phyloP scores from a whole-genome alignment of 2,329 filamentous ascomycete genomes.

The Cordyceps tenuipes region DNA sequence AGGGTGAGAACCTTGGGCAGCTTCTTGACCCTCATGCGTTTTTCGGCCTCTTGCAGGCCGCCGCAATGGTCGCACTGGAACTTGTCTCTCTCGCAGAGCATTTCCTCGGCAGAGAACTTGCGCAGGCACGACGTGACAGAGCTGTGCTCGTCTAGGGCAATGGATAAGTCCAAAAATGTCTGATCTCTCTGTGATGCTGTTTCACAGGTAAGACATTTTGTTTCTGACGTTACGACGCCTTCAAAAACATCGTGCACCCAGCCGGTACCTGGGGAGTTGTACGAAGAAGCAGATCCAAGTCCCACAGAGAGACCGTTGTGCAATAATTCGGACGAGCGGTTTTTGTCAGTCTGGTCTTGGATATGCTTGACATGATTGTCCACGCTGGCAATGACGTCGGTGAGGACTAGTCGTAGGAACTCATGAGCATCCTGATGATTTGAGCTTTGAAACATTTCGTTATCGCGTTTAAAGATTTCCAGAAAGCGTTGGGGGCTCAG shows the following conservation, averaged over 20 bases:
- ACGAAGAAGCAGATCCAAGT: constrained; percentile 31
- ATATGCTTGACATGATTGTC: constrained; percentile 72
- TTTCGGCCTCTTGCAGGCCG: constrained; percentile 93
- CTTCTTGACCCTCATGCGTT: constrained; percentile 98
- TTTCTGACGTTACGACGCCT: constrained; percentile 89
- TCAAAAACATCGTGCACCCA: constrained; percentile 99
- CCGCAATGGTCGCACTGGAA: constrained; percentile 98
- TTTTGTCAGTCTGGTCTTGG: constrained; percentile 37
- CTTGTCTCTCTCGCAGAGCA: constrained; percentile 97
- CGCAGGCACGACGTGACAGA: constrained; percentile 92
- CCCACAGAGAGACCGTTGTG: constrained; percentile 29
- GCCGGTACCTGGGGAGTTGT: constrained; percentile 56
- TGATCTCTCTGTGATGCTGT: constrained; percentile 92
- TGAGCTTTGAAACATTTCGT: constrained; percentile 93
- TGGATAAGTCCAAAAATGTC: constrained; percentile 90
- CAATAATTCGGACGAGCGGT: constrained; percentile 44
- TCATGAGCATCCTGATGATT: constrained; percentile 99
- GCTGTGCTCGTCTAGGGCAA: constrained; percentile 89
- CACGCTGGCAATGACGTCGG: constrained; percentile 89
- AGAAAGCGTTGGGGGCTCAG: constrained; percentile 88
- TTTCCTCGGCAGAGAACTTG: constrained; percentile 96
- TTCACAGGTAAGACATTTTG: constrained; percentile 91
- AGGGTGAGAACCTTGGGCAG: constrained; percentile 85
- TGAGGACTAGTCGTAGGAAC: constrained; percentile 89
- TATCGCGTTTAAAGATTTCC: constrained; percentile 86